Evolutionary conservation across 352 stramenopile species (phyloP), one percentile per base, ranked within the genome.

Genomic region (Peronospora belbahrii): DNA sequence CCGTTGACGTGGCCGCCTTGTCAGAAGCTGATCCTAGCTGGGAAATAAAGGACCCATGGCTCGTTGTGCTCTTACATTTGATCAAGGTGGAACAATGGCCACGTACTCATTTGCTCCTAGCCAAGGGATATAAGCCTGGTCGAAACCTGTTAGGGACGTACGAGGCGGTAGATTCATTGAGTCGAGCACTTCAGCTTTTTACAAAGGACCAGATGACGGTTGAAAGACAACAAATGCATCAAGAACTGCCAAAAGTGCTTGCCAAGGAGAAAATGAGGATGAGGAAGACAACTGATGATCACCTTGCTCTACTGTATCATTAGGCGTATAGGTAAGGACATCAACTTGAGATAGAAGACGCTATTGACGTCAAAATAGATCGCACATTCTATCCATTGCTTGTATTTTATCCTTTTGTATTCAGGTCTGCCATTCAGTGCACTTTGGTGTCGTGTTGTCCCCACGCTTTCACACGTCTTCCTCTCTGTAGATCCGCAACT

Each of bases 41-140:
- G 75, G 65, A 74, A 28, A 38, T 85, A 15, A 83, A 74, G 34
- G 62, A 85, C 32, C 41, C 46, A 35, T 85, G 74, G 40, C 44
- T 87, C n/a, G 52, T 53, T 3, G 55, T 51, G 0, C 42, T 87
- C 14, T 50, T 87, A 48, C 72, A 83, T 25, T 55, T 80, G 17
- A 51, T 81, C 25, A 65, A 70, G 38, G 57, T 81, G 22, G 72
- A 85, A 45, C 62, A 74, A 28, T 59, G 62, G 38, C 65, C 67
- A 28, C 32, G 42, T 34, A 73, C 63, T n/a, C 65, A 82, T 30
- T 38, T 85, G 37, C 38, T 87, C 42, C 48, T 85, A 11, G 58
- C 61, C 22, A 87, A 87, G 38, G 75, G 72, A 28, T 83, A 87
- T 64, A 69, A 70, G 10, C 75, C 75, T 2, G 70, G 75, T 18